These are phyloP conservation scores for Meyerozyma guilliermondii DNA, from an alignment of 1,139 yeast species.

Conservation along the genomic window DNA sequence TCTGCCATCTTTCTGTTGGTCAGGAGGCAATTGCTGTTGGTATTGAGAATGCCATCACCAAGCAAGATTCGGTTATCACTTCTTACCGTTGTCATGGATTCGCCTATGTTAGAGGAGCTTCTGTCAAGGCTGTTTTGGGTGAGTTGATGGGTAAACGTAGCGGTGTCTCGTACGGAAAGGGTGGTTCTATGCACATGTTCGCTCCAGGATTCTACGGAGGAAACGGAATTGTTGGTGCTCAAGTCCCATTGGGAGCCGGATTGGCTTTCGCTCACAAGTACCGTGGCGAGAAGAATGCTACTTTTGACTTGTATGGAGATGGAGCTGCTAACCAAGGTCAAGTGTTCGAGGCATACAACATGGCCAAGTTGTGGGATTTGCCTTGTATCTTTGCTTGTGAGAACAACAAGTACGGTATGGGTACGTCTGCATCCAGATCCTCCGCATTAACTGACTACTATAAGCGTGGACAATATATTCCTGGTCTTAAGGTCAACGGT, in stretches of 20 bases:
- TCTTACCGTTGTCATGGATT: conserved; percentile 99
- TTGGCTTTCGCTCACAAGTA: conserved; percentile 96
- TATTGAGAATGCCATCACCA: conserved; percentile 88
- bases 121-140: conserved; percentile 86
- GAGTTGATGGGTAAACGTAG: conserved; percentile 95
- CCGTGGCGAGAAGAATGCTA: conserved; percentile 72
- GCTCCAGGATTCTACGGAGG: conserved; percentile 96
- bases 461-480: conserved; percentile 99
- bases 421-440: conserved; percentile 94
- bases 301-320: conserved; percentile 92
- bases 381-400: conserved; percentile 96
- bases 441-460: conserved; percentile 95
- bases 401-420: conserved; percentile 99
- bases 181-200: conserved; percentile 99
- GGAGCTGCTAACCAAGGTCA: conserved; percentile 99
- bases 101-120: conserved; percentile 92
- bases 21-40: conserved; percentile 99
- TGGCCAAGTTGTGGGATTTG: conserved; percentile 98
- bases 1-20: conserved; percentile 98
- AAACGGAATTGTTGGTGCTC: conserved; percentile 99
- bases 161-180: conserved; percentile 96
- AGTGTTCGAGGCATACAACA: conserved; percentile 94
- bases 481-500: conserved; percentile 97
- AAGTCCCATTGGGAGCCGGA: conserved; percentile 97
- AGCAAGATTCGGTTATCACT: conserved; percentile 83